phyloP scores from a whole-genome alignment of 768 basidiomycete species.

The Hericium erinaceus region DNA sequence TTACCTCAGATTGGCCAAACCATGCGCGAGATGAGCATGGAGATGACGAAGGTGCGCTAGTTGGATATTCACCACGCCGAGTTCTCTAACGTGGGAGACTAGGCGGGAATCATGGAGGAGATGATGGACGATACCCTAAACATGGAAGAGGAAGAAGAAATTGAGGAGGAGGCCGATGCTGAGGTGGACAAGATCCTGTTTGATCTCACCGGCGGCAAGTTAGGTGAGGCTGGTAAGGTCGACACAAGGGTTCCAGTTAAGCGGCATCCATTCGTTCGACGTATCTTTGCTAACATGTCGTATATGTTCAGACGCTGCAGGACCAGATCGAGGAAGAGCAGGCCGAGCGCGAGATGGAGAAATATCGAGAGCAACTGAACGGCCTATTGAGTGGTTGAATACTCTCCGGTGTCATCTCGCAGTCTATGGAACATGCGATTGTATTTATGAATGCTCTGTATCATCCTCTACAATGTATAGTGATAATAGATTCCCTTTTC shows the following conservation, averaged over 20 bases:
- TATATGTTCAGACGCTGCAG: constrained; percentile 24
- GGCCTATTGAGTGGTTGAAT: constrained; percentile 64
- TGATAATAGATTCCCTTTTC: too few relatives aligned
- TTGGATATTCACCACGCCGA: neutral
- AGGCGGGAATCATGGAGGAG: constrained; percentile 97
- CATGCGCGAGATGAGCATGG: constrained; percentile 98
- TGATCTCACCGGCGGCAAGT: constrained; percentile 90
- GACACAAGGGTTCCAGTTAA: constrained; percentile 69
- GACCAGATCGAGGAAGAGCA: constrained; percentile 73
- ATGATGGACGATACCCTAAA: constrained; percentile 94
- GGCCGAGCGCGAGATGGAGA: constrained; percentile 81
- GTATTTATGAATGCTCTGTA: constrained; percentile 18
- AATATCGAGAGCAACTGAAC: constrained; percentile 82
- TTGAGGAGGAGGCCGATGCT: constrained; percentile 93
- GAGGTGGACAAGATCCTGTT: constrained; percentile 96
- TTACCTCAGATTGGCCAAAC: constrained; percentile 86
- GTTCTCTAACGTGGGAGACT: neutral
- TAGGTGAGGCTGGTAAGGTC: constrained; percentile 77
- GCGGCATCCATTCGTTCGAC: too few relatives aligned
- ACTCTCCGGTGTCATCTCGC: neutral
- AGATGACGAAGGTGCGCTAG: constrained; percentile 86
- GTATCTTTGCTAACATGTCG: too few relatives aligned
- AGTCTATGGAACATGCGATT: too few relatives aligned
- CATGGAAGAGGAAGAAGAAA: constrained; percentile 87
- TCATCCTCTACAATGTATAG: too few relatives aligned